Base-by-base conservation (phyloP, 1,139 yeast genomes). In the Cylindricascospora bacillispora region DNA sequence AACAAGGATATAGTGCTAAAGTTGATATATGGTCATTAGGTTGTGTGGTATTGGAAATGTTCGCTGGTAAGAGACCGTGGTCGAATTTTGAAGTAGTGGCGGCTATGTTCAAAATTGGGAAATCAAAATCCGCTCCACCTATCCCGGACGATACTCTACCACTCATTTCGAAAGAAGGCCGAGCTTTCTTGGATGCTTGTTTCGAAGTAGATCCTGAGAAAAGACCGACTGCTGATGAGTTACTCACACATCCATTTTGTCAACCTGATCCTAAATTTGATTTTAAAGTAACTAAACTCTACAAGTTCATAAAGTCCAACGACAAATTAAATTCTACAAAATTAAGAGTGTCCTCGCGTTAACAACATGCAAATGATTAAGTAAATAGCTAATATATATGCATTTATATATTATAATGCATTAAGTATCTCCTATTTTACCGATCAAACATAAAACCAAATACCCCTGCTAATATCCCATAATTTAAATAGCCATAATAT, bases 1-100 rank as follows among this genome's bases (percentile, higher is more conserved):
- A 78, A 41, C 93, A 79, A 50, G 97, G 97, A 0, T 92, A 92
- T 52, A 82, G 93, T 59, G 98, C 98, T 16, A 92, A 92, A 55
- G 85, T 92, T 22, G 93, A 80, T 54, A 78, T 80, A 22, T 80
- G 93, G 93, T 77, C 97, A 0, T 57, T 86, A 24, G 99, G 98
- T 1, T 92, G 99, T 63, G 93, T 92, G 35, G 92, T 89, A 3
- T 54, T 89, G 35, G 98, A 92, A 54, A 89, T 92, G 98, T 78
- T 73, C 61, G 83, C 86, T 0, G 92, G 89, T 2, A 72, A 73
- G 43, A 58, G 92, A 33, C 92, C 92, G 0, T 80, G 93, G 93
- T 73, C 80, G 3, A 76, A 78, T 44, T 69, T 73, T 39, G 89
- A 81, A 13, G 82, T 76, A 16, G 78, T 77, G 6, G 78, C 83